Base-by-base conservation (phyloP, 179 eudicot species). In the Monotropa hypopitys region DNA sequence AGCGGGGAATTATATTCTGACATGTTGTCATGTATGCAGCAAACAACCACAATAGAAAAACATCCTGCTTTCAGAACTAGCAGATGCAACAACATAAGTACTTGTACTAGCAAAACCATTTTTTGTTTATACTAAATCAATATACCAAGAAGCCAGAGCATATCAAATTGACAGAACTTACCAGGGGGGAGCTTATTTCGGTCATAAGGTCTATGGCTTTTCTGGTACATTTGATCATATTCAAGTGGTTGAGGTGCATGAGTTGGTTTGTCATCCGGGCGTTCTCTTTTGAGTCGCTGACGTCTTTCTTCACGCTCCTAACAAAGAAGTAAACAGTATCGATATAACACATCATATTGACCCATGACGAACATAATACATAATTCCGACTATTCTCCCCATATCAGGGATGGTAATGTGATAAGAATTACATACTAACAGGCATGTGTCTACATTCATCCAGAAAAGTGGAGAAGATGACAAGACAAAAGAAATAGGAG, bases 241-340 rank as follows among this genome's bases (percentile, higher is more conserved):
- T 63, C 75, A 57, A 71, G 79, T 16, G 81, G 87, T 66, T 87
- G 88, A 61, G 81, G 76, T 74, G 76, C 74, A 80, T 85, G 86
- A 65, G 54, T 42, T 70, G 89, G 87, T 81, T 86, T 85, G 78
- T 92, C 97, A 86, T 90, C 94, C 30, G 84, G 77, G n/a, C 85
- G 93, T 75, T 89, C 92, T 83, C 87, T 86, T 84, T 83, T 89
- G 76, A 94, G 65, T 46, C 89, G 80, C 62, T 83, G 90, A 49
- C 88, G 88, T 79, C 98, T 90, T 88, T 94, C 98, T 76, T 90
- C 97, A 80, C 97, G 98, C 81, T 94, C 98, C 97, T 94, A 80
- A 80, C 79, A 40, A 87, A 75, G 21, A 46, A 76, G 35, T 26
- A 77, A 23, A 73, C 53, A 42, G 70, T 73, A 38, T 73, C 32